Evolutionary conservation across 1,284 basidiomycete species (phyloP).

Genomic region (Trichosporon ovoides): DNA sequence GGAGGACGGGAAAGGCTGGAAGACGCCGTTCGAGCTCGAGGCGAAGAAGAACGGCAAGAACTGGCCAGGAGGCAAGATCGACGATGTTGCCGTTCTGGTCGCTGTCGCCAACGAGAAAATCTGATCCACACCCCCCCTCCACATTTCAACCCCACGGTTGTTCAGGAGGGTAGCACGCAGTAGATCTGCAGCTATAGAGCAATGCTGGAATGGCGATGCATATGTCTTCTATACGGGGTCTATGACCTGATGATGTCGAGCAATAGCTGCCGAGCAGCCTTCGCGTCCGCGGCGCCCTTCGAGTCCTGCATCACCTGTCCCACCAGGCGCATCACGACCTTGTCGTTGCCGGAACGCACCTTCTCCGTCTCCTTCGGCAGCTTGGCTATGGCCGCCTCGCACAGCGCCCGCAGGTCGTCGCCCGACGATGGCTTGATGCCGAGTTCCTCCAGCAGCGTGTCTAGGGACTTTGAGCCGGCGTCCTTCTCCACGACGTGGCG

Average conservation of each 20-base stretch:
- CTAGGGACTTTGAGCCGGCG: constrained; percentile 33
- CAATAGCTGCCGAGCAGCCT: constrained; percentile 42
- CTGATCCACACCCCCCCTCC: background rate
- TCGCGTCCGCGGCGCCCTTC: constrained; percentile 67
- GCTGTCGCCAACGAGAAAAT: background rate
- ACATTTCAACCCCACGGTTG: no score
- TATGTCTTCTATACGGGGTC: background rate
- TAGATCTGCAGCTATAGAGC: background rate
- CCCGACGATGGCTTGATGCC: constrained; percentile 25
- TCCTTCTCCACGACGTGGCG: constrained; percentile 56
- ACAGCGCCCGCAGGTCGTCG: constrained; percentile 54
- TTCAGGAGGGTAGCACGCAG: no score
- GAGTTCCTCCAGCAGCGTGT: constrained; percentile 50
- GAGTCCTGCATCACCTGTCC: constrained; percentile 84
- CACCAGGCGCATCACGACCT: constrained; percentile 80
- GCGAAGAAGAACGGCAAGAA: constrained; percentile 43
- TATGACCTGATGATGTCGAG: constrained; percentile 28
- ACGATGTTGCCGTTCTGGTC: constrained; percentile 28
- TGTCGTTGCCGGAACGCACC: constrained; percentile 66
- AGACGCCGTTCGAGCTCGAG: constrained; percentile 47
- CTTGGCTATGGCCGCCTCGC: constrained; percentile 58
- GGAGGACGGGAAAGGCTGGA: constrained; percentile 32
- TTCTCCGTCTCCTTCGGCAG: constrained; percentile 68
- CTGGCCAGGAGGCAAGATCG: constrained; percentile 51
- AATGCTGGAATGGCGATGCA: background rate